phyloP scores from a whole-genome alignment of 495 filamentous ascomycete species.

The Penicillium psychrofluorescens region DNA sequence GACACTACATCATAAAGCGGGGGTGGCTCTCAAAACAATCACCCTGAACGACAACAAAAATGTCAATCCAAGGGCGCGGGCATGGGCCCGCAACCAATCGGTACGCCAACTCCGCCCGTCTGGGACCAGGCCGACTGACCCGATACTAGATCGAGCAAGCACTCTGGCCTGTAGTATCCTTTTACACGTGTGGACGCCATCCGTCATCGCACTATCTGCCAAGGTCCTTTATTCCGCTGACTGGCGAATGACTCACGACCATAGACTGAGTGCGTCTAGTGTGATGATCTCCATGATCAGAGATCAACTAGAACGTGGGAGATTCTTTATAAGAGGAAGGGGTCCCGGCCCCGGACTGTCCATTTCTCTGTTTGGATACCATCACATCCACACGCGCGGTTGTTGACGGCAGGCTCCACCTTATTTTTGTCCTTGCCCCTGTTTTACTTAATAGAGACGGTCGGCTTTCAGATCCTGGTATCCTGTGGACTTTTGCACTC shows the following conservation, averaged over 20 bases:
- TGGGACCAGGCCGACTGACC: background rate
- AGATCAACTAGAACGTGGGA: too few relatives aligned
- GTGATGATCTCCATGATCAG: too few relatives aligned
- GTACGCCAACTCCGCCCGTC: background rate
- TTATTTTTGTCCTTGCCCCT: constrained; percentile 4
- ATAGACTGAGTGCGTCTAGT: too few relatives aligned
- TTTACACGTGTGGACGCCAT: background rate
- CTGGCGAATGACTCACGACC: too few relatives aligned
- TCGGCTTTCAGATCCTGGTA: background rate
- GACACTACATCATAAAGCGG: too few relatives aligned
- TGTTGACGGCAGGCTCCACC: constrained; percentile 18
- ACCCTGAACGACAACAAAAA: constrained; percentile 9
- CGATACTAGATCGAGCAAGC: background rate
- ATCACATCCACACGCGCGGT: constrained; percentile 7
- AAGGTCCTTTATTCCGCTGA: too few relatives aligned
- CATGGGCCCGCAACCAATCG: constrained; percentile 8
- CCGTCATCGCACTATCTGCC: background rate
- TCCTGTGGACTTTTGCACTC: background rate
- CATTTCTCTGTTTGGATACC: background rate
- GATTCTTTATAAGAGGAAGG: constrained; percentile 6
- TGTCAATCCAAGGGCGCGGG: constrained; percentile 24
- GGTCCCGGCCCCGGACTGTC: too few relatives aligned
- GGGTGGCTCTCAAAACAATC: too few relatives aligned
- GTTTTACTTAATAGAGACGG: too few relatives aligned
- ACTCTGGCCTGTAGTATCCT: too few relatives aligned